phyloP scores from a whole-genome alignment of 2,329 filamentous ascomycete genomes.

The Purpureocillium takamizusanense region DNA sequence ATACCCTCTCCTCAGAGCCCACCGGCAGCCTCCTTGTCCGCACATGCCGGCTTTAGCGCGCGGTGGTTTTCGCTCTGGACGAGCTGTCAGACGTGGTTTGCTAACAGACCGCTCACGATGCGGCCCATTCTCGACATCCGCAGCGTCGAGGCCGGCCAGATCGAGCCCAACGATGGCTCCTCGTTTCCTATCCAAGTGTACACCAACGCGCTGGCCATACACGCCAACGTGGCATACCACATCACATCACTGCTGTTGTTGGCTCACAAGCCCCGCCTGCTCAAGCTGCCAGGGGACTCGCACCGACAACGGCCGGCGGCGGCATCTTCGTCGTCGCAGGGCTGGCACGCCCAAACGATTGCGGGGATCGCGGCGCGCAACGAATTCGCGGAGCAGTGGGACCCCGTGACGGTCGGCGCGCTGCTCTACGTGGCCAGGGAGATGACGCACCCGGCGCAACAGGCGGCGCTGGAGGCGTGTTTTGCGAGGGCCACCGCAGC shows the following conservation, averaged over 20 bases:
- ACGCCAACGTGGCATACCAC: constrained; percentile 11
- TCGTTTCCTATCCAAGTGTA: constrained; percentile 13
- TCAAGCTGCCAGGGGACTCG: constrained; percentile 5
- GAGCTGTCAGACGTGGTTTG: constrained; percentile 10
- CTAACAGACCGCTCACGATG: constrained; percentile 6
- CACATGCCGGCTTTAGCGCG: not conserved
- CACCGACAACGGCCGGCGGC: not conserved
- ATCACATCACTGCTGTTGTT: constrained; percentile 12
- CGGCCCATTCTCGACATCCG: constrained; percentile 10
- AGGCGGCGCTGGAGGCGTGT: constrained; percentile 11
- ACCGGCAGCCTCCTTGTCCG: not conserved
- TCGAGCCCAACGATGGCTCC: constrained; percentile 7
- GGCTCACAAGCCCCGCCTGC: constrained; percentile 11
- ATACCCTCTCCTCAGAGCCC: not conserved
- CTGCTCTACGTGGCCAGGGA: constrained; percentile 14
- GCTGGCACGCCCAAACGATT: constrained; percentile 20
- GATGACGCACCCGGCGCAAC: constrained; percentile 18
- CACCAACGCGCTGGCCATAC: constrained; percentile 11
- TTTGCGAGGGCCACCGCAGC: constrained; percentile 1
- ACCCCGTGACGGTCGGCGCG: constrained; percentile 17
- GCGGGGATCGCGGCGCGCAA: constrained; percentile 18
- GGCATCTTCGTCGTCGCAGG: constrained; percentile 7
- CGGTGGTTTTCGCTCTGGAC: constrained; percentile 9
- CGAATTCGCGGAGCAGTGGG: constrained; percentile 21
- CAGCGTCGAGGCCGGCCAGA: constrained; percentile 10